Base-by-base conservation (phyloP, 257 asterid genomes). In the Solanum paucissectum region DNA sequence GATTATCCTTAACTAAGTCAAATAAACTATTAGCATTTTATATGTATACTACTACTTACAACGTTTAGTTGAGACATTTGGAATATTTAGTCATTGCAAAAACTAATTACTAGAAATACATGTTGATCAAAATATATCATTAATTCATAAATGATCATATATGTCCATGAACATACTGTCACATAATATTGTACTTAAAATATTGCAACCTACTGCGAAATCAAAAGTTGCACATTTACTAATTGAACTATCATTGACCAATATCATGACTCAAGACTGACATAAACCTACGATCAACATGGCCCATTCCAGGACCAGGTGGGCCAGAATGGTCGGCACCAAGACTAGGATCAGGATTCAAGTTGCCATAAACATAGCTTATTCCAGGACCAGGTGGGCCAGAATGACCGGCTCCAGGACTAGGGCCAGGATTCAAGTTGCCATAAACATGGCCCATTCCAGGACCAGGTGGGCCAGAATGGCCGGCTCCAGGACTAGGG, bases 231-330 rank as follows among this genome's bases (percentile, higher is more conserved):
- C 12, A 4, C 37, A 33, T 42, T 20, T 44, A n/a, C n/a, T 8
- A 77, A 42, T 40, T 40, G 12, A 18, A 5, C 34, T 1, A 75
- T 38, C 42, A 71, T 3, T 42, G 36, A 32, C n/a, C 62, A 2
- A 84, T 84, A 55, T 55, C 58, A 7, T 42, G 88, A 85, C 90
- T 88, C 16, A 73, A 86, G 27, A 84, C 73, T 14, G 85, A 64
- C n/a, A 9, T 32, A 52, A 86, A 68, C 69, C n/a, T 64, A 3
- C 82, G 68, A 79, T 74, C 64, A 25, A 38, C 49, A 25, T 66
- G 84, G 37, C 37, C 84, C 46, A 37, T 84, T 71, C 69, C 49
- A 3, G 89, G 87, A 73, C 85, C 73, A 44, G 7, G 55, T 13
- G 55, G 55, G 18, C 55, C 6, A 46, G 18, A 46, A 46, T 46